Conservation (phyloP, 345 rosid species). For the Arabis hirsuta region DNA sequence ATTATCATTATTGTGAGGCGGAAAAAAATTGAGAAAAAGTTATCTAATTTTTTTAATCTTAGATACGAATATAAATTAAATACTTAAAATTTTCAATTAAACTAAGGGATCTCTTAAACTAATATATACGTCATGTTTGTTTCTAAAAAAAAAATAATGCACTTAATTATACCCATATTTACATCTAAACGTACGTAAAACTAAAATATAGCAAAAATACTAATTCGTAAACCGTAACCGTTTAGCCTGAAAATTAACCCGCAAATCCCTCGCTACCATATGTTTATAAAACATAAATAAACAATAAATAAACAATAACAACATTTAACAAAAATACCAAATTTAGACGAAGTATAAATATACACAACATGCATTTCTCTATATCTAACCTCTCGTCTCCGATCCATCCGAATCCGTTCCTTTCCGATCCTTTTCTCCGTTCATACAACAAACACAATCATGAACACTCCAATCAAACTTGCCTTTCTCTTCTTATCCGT, state of each 20-base stretch:
- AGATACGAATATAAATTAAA: too few relatives aligned
- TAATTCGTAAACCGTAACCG: background rate
- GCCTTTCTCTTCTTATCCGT: slow-evolving; percentile 1
- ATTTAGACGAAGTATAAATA: slow-evolving; percentile 33
- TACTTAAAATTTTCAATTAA: too few relatives aligned
- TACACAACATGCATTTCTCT: slow-evolving; percentile 4
- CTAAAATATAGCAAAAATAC: background rate
- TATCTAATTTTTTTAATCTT: too few relatives aligned
- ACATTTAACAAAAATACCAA: background rate
- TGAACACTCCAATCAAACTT: slow-evolving; percentile 42
- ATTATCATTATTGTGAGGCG: too few relatives aligned
- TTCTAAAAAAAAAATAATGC: background rate
- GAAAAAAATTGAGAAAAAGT: too few relatives aligned
- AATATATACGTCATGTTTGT: background rate
- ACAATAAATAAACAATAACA: background rate
- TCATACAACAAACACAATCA: slow-evolving; percentile 15
- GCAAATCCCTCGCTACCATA: slow-evolving; percentile 35
- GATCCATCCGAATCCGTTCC: slow-evolving; percentile 18
- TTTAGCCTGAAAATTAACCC: slow-evolving; percentile 23
- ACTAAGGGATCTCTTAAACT: too few relatives aligned
- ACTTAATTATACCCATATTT: background rate
- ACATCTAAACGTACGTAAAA: background rate
- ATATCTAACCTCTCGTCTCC: slow-evolving; percentile 19
- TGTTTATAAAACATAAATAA: background rate
- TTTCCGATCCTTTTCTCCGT: slow-evolving; percentile 31